Base-by-base conservation (phyloP, 139 green algal species). In the Raphidocelis subcapitata region DNA sequence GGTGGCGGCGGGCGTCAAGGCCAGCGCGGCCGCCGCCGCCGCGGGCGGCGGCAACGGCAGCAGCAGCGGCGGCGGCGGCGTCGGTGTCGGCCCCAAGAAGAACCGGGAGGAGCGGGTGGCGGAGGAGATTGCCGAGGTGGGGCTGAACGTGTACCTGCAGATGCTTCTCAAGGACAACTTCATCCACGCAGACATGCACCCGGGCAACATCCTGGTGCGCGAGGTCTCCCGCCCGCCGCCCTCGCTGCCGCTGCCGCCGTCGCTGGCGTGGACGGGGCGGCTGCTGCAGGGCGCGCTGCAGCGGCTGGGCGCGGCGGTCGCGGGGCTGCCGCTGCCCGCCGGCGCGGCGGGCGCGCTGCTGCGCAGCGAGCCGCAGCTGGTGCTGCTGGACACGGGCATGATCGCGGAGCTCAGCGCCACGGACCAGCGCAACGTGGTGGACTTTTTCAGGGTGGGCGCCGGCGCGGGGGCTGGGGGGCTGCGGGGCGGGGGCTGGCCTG, bases 151-250 rank as follows among this genome's bases (percentile, higher is more conserved):
- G 2, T 97, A 92, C 82, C 74, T 97, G 44, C 77, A 92, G 77
- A 93, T 93, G 87, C 76, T 93, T 49, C 75, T 93, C 46, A 69
- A 82, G 41, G 92, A 97, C 84, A 97, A 97, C 85, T 97, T 96
- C 77, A 83, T 97, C 15, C 94, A 97, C 75, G 94, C 90, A 36
- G 91, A 96, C 79, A 74, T 96, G 79, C 86, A 90, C 79, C 84
- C 90, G 59, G 91, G 93, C 52, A 98, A 98, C 81, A 96, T 97
- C 55, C 71, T 98, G 18, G 92, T 97, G 57, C 78, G 81, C n/a
- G 69, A 84, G 68, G 65, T 81, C 5, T 76, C 77, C 55, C 61
- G 61, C 36, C 69, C 37, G n/a, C 20, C 20, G 29, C 29, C 24
- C 4, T 54, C 4, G 51, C 29, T 65, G 51, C 41, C 32, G 5